These are phyloP conservation scores for Asterophora lycoperdoides DNA, from an alignment of 768 basidiomycete species.

Conservation along the genomic window DNA sequence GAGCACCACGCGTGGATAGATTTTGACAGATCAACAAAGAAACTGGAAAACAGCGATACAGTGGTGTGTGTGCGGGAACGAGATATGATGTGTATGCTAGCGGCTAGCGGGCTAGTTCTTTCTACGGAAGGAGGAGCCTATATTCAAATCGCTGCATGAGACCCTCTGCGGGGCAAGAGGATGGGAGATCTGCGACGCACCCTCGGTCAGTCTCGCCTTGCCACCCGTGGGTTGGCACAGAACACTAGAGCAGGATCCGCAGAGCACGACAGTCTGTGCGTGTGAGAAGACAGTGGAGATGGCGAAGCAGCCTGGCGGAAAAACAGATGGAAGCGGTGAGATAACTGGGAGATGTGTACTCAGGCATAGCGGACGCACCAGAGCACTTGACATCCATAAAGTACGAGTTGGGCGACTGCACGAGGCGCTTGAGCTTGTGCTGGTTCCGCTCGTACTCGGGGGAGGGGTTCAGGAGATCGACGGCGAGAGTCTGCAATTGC, in stretches of 20 bases:
- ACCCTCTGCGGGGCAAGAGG: too few species aligned
- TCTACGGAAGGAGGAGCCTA: conserved; percentile 97
- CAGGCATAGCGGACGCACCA: conserved; percentile 45
- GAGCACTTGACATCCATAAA: conserved; percentile 99
- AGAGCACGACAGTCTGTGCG: conserved; percentile 95
- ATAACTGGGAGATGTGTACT: not conserved
- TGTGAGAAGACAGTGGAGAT: conserved; percentile 99
- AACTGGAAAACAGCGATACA: too few species aligned
- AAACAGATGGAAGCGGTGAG: conserved; percentile 10
- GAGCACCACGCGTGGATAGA: too few species aligned
- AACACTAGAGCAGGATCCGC: conserved; percentile 87
- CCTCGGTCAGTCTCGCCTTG: conserved; percentile 96
- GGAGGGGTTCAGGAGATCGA: conserved; percentile 97
- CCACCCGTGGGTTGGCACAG: conserved; percentile 99
- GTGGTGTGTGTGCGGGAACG: conserved; percentile 4
- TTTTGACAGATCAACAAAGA: too few species aligned
- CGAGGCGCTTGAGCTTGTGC: conserved; percentile 99
- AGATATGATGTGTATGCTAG: conserved; percentile 12
- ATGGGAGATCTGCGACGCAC: conserved; percentile 42
- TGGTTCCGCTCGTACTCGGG: conserved; percentile 78
- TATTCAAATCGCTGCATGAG: too few species aligned
- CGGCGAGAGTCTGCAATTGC: conserved; percentile 74
- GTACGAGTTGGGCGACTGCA: conserved; percentile 97
- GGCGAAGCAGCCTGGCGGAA: conserved; percentile 79
- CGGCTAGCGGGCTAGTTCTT: conserved; percentile 64